Base-by-base conservation (phyloP, 2,329 filamentous ascomycete species). In the Xylariaceae sp. region DNA sequence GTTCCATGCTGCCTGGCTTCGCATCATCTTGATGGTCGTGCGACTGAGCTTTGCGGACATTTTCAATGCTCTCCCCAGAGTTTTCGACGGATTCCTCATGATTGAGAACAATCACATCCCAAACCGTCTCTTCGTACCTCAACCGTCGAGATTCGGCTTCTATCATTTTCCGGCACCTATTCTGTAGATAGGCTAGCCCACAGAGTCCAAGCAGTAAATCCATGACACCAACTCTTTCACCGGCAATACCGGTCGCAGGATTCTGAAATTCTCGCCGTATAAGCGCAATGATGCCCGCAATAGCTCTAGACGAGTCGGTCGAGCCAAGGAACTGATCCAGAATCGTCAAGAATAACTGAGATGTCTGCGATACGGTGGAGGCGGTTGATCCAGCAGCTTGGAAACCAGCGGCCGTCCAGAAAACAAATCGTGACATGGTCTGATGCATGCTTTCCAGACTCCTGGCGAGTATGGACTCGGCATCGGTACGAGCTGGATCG, bases 241-340 rank as follows among this genome's bases (percentile, higher is more conserved):
- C 83, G 51, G 79, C 76, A 2, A 76, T 74, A 4, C 84, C 84
- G 0, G 84, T 86, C 7, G 82, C 79, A 0, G 85, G 83, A 59
- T 86, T 85, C 55, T 81, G 80, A 60, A 88, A 86, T 70, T 88
- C 86, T 59, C 84, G 79, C 35, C 83, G 79, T 51, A 88, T 80
- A 37, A 88, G 74, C 0, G 82, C 82, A 64, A 88, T 80, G 67
- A 88, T 88, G 69, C 84, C 85, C 2, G 85, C 83, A 60, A 88
- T 86, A 9, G 86, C 85, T 47, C 85, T 76, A 1, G 85, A 88
- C 1, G 85, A 87, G 69, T 88, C 86, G n/a, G 86, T 88, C 2
- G 83, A 86, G 11, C 86, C 86, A 34, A 88, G 82, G 45, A 88
- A 80, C 63, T 85, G 82, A 67, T 88, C 85, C 18, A 88, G 74